Evolutionary conservation across 495 filamentous ascomycete species (phyloP), one percentile per base, ranked within the genome.

Genomic region (Pyrenula massariospora): DNA sequence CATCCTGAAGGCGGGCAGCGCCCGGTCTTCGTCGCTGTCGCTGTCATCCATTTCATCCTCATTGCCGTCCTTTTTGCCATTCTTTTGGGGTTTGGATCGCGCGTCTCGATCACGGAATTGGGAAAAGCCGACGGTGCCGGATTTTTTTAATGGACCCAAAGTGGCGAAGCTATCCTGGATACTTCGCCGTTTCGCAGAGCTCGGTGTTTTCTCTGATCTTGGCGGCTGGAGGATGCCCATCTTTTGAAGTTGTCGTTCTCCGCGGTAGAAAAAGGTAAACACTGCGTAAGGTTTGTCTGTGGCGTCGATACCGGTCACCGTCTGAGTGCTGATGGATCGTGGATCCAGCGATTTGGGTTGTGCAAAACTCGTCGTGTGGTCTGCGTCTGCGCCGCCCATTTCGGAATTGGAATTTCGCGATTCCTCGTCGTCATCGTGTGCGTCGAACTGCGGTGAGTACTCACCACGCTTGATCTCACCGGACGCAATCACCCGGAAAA

Each of bases 361-460:
- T 12, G 94, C 94, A 70, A 99, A 99, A 65, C 93, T 97, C 22
- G 93, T 97, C 50, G 93, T 97, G 70, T 99, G 93, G 68, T 96
- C 94, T 48, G 96, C 80, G 63, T 96, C 88, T 21, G 67, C 71
- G 36, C 72, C 72, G 31, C 73, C 74, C 1, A 65, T 68, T 52
- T 77, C 73, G 24, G 56, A 58, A 77, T 69, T 2, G 69, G 64
- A 72, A 48, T 70, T 74, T 52, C 70, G 71, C 51, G 31, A 42
- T 71, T 81, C 75, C 48, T 95, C 89, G 61, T 95, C 91, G 56
- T 95, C 91, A 58, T 96, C 92, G 62, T 96, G 88, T 8, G 91
- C 94, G 68, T 96, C 92, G 57, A 97, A 99, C 66, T 97, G 94
- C 15, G 93, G 93, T 11, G 91, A 95, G 67, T 97, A 99, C 66